phyloP scores from a whole-genome alignment of 345 rosid species.

The Salix arbutifolia region DNA sequence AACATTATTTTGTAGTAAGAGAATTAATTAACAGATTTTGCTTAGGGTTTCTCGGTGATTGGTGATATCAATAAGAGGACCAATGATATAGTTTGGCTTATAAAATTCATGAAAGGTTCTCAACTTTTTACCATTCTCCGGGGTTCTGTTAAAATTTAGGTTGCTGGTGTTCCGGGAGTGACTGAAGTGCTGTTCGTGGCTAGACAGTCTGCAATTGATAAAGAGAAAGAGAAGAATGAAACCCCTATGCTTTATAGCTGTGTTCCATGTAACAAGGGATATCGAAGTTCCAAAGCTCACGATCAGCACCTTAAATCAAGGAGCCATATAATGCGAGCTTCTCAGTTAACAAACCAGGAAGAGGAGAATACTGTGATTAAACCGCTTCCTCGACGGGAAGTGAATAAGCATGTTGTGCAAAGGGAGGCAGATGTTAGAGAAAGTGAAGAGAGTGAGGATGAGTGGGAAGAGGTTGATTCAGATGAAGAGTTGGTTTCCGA shows the following conservation, averaged over 20 bases:
- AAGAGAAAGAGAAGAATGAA: constrained; percentile 53
- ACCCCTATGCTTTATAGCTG: constrained; percentile 74
- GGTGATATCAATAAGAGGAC: neutral
- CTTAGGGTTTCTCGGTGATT: neutral
- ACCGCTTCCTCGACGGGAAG: constrained; percentile 49
- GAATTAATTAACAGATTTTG: neutral
- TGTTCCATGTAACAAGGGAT: constrained; percentile 66
- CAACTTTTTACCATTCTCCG: neutral
- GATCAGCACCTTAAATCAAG: constrained; percentile 80
- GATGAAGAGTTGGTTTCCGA: constrained; percentile 60
- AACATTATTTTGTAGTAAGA: neutral
- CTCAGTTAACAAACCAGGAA: constrained; percentile 52
- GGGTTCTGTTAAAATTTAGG: constrained; percentile 27
- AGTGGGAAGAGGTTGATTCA: constrained; percentile 79
- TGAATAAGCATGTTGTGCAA: constrained; percentile 23
- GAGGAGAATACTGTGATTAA: constrained; percentile 49
- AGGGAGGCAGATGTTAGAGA: constrained; percentile 22
- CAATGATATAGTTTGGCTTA: neutral
- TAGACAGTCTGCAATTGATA: constrained; percentile 62
- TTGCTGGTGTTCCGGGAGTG: constrained; percentile 98
- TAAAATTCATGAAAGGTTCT: neutral
- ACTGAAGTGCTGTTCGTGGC: constrained; percentile 75
- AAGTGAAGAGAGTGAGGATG: constrained; percentile 63
- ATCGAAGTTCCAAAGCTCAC: constrained; percentile 80
- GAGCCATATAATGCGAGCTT: constrained; percentile 52